These are phyloP conservation scores for Ophiostoma angusticollis DNA, from an alignment of 2,329 filamentous ascomycete genomes.

Conservation along the genomic window DNA sequence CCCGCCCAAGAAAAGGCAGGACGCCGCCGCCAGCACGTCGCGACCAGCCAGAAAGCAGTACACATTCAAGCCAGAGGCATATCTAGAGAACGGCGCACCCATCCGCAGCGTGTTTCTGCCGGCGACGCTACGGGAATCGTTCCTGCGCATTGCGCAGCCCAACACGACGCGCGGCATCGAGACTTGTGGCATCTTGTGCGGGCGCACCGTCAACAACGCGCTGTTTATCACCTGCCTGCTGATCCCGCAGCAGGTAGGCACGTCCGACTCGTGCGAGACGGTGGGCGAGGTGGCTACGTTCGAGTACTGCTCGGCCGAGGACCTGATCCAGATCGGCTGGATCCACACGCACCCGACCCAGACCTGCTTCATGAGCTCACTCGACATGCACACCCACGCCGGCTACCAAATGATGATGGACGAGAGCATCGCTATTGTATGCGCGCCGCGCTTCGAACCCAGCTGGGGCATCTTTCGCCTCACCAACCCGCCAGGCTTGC, in stretches of 20 bases:
- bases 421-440: slow-evolving; percentile 94
- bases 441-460: slow-evolving; percentile 64
- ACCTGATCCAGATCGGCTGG: slow-evolving; percentile 83
- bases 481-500: slow-evolving; percentile 82
- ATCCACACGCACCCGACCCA: slow-evolving; percentile 96
- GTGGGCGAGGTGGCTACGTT: slow-evolving; percentile 75
- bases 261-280: slow-evolving; percentile 89
- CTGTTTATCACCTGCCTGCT: slow-evolving; percentile 81
- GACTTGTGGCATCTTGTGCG: slow-evolving; percentile 90
- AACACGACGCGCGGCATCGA: slow-evolving; percentile 80
- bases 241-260: slow-evolving; percentile 82
- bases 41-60: too few species aligned
- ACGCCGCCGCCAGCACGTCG: too few species aligned
- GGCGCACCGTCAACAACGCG: slow-evolving; percentile 81
- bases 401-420: slow-evolving; percentile 95
- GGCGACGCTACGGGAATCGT: slow-evolving; percentile 55
- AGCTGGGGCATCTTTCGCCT: slow-evolving; percentile 88
- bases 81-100: slow-evolving; percentile 78
- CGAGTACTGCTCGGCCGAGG: slow-evolving; percentile 75
- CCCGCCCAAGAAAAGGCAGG: slow-evolving; percentile 31
- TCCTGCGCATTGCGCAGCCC: slow-evolving; percentile 57
- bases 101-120: slow-evolving; percentile 84
- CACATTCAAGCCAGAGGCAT: slow-evolving; percentile 73
- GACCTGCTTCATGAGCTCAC: slow-evolving; percentile 93
- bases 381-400: slow-evolving; percentile 85